Conservation (phyloP, 495 filamentous ascomycete species). For the Aspergillus leporis region DNA sequence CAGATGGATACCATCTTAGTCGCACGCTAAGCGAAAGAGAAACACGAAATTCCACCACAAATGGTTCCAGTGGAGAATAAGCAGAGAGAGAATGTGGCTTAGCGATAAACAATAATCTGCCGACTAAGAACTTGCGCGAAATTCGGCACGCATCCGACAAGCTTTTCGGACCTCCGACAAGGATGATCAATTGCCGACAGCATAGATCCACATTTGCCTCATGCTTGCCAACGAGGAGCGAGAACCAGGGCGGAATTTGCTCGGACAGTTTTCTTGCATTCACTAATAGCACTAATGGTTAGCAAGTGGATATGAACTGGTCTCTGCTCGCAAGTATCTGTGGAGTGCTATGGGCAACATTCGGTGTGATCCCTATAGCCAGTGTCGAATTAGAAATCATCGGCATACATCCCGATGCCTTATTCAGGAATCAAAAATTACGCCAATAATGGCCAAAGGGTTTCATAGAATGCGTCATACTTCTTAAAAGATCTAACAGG, state of each 20-base stretch:
- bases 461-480: background rate
- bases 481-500: background rate
- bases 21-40: background rate
- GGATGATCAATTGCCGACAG: background rate
- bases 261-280: background rate
- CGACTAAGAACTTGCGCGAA: background rate
- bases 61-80: too few species aligned
- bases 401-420: constrained; percentile 15
- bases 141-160: constrained; percentile 1
- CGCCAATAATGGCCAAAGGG: background rate
- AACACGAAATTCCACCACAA: background rate
- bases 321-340: background rate
- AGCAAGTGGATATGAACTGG: too few species aligned
- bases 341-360: background rate
- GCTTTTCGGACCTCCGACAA: background rate
- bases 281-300: too few species aligned
- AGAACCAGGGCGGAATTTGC: background rate
- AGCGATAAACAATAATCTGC: background rate
- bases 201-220: background rate
- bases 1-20: background rate
- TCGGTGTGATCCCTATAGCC: background rate
- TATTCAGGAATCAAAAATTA: background rate
- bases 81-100: background rate
- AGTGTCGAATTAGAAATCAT: background rate
- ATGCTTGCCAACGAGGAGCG: background rate